Evolutionary conservation across 2,329 filamentous ascomycete species (phyloP).

Genomic region (Clonostachys rosea): DNA sequence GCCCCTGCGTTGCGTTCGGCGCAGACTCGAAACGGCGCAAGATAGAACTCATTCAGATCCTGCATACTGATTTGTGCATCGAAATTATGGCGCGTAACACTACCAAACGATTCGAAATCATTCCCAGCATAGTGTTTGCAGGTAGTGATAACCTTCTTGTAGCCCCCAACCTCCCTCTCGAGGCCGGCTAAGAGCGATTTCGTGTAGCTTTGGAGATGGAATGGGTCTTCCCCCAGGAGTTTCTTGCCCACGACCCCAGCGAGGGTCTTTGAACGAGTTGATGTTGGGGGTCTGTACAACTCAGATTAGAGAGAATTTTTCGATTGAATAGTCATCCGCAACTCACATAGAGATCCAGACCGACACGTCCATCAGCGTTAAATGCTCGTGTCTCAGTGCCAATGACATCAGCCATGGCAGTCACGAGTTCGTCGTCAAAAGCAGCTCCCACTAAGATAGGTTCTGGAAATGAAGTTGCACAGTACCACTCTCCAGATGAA

Average conservation of each 20-base stretch:
- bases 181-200: conserved; percentile 47
- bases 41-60: conserved; percentile 63
- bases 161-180: conserved; percentile 21
- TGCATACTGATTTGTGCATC: conserved; percentile 51
- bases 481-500: not conserved
- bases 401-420: conserved; percentile 47
- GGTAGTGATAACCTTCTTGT: conserved; percentile 39
- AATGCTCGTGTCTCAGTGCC: conserved; percentile 59
- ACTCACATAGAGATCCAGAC: conserved; percentile 8
- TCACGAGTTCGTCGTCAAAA: conserved; percentile 58
- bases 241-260: conserved; percentile 55
- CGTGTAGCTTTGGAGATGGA: conserved; percentile 42
- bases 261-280: conserved; percentile 57
- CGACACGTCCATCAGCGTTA: conserved; percentile 49
- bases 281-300: conserved; percentile 64
- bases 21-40: conserved; percentile 60
- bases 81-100: conserved; percentile 36
- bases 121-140: conserved; percentile 56
- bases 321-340: too few species aligned
- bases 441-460: conserved; percentile 58
- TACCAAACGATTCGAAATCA: conserved; percentile 42
- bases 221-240: conserved; percentile 51
- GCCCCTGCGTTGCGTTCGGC: conserved; percentile 48
- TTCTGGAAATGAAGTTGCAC: conserved; percentile 58
- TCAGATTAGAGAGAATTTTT: conserved; percentile 11